Evolutionary conservation across 108 stramenopile genomes (phyloP).

Genomic region (Nannochloropsis salina): DNA sequence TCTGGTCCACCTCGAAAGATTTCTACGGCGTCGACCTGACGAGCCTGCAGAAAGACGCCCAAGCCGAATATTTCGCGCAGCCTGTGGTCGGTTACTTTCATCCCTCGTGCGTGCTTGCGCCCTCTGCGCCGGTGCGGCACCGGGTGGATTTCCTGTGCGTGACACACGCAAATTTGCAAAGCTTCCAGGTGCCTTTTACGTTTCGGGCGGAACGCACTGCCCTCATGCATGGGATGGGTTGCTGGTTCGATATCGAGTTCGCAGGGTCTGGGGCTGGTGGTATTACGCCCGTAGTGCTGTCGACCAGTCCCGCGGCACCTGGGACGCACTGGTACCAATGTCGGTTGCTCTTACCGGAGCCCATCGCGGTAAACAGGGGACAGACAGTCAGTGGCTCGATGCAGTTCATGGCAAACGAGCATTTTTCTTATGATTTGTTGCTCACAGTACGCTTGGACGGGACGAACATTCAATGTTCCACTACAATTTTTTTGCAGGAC

Average conservation of each 20-base stretch:
- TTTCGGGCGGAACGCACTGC: slow-evolving; percentile 52
- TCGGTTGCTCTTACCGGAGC: slow-evolving; percentile 54
- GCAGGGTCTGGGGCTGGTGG: slow-evolving; percentile 47
- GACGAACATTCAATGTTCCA: slow-evolving; percentile 38
- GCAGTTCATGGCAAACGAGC: slow-evolving; percentile 57
- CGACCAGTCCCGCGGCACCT: neutral
- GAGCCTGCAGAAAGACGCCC: slow-evolving; percentile 43
- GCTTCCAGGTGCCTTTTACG: slow-evolving; percentile 36
- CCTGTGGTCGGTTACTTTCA: slow-evolving; percentile 59
- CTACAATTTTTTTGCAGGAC: slow-evolving; percentile 58
- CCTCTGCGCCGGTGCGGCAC: slow-evolving; percentile 21
- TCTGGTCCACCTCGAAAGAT: slow-evolving; percentile 54
- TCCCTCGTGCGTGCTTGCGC: slow-evolving; percentile 23
- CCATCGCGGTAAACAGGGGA: slow-evolving; percentile 58
- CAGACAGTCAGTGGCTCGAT: slow-evolving; percentile 54
- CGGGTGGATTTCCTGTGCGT: slow-evolving; percentile 52
- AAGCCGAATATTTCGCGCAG: slow-evolving; percentile 57
- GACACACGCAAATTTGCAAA: slow-evolving; percentile 34
- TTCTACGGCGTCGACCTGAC: slow-evolving; percentile 60
- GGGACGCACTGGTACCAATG: slow-evolving; percentile 63
- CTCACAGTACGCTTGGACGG: slow-evolving; percentile 47
- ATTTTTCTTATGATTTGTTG: slow-evolving; percentile 57
- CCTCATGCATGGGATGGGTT: slow-evolving; percentile 59
- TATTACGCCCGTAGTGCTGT: slow-evolving; percentile 49
- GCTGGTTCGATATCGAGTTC: slow-evolving; percentile 63